Conservation (phyloP, 116 monocot species). For the Papilionanthe hybrid region DNA sequence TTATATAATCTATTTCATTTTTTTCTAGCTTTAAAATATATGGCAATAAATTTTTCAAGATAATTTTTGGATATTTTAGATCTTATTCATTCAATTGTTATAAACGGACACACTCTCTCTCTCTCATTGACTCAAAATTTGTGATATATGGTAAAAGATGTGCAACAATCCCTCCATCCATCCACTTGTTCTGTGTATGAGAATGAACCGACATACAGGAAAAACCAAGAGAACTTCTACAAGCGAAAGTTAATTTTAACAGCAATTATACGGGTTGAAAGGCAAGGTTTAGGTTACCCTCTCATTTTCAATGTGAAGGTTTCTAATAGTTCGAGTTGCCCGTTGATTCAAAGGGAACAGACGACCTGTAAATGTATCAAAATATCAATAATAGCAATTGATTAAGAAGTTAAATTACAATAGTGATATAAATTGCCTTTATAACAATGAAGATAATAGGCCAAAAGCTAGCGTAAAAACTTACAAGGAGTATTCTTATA, state of each 20-base stretch:
- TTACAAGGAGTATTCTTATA: neutral
- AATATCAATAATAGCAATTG: neutral
- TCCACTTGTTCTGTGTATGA: no score
- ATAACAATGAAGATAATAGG: neutral
- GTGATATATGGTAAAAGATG: neutral
- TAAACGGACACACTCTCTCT: no score
- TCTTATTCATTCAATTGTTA: no score
- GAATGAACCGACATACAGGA: neutral
- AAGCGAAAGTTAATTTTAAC: neutral
- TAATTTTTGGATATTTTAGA: no score
- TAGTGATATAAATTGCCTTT: neutral
- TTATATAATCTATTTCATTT: no score
- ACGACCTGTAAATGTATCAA: constrained; percentile 48
- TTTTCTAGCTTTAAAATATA: no score
- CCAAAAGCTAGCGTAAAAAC: neutral
- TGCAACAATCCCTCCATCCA: no score
- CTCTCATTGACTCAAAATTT: neutral
- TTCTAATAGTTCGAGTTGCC: constrained; percentile 79
- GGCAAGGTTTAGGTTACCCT: constrained; percentile 48
- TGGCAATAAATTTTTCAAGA: no score
- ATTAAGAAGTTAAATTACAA: neutral
- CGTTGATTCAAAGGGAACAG: constrained; percentile 88
- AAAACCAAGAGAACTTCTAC: neutral
- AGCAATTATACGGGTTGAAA: neutral
- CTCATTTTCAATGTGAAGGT: constrained; percentile 94